These are phyloP conservation scores for Escallonia herrerae DNA, from an alignment of 129 eudicot species.

Conservation along the genomic window DNA sequence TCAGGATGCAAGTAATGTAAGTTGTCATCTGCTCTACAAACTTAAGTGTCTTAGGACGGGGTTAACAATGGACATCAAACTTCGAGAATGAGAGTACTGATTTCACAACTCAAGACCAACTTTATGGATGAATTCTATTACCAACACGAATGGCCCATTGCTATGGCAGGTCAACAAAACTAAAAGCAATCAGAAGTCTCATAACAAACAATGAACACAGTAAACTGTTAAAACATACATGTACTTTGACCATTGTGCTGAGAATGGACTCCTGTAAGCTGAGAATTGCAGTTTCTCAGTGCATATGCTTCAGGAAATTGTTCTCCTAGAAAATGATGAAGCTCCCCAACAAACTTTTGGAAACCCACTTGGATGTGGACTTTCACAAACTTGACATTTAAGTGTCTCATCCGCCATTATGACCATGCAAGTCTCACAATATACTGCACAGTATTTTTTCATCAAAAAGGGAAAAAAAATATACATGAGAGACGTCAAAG, in stretches of 20 bases:
- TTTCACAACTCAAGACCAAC: too few relatives aligned
- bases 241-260: constrained; percentile 21
- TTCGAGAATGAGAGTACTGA: too few relatives aligned
- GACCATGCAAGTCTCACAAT: constrained; percentile 53
- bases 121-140: too few relatives aligned
- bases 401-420: constrained; percentile 35
- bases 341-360: constrained; percentile 67
- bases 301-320: constrained; percentile 47
- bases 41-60: too few relatives aligned
- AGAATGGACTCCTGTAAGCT: constrained; percentile 28
- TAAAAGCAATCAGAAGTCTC: neutral
- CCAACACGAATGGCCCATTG: too few relatives aligned
- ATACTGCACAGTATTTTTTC: constrained; percentile 27
- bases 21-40: too few relatives aligned
- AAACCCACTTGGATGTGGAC: constrained; percentile 47
- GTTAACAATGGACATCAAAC: too few relatives aligned
- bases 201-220: neutral
- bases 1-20: too few relatives aligned
- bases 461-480: neutral
- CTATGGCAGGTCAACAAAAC: neutral
- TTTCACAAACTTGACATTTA: constrained; percentile 52
- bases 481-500: neutral
- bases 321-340: constrained; percentile 56
- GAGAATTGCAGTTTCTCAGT: constrained; percentile 26
- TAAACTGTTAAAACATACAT: constrained; percentile 33